phyloP scores from a whole-genome alignment of 208 protist genomes.

The Crithidia expoeki region DNA sequence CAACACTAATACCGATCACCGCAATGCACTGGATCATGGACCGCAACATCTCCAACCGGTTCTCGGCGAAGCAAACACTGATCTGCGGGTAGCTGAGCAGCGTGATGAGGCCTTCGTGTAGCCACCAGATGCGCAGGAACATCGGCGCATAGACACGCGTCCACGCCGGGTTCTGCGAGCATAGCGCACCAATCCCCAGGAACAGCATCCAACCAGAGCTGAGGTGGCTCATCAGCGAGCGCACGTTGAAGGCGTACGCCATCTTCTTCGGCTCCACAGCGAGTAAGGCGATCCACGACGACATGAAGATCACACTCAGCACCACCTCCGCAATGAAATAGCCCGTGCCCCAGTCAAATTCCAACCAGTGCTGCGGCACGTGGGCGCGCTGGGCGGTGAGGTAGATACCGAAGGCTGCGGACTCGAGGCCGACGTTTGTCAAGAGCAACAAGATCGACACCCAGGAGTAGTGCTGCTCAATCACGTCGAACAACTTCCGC shows the following conservation, averaged over 20 bases:
- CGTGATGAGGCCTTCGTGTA: constrained; percentile 40
- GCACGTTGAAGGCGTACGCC: constrained; percentile 29
- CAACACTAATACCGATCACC: constrained; percentile 49
- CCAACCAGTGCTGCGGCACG: constrained; percentile 17
- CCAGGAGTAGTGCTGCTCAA: constrained; percentile 50
- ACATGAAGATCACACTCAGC: constrained; percentile 36
- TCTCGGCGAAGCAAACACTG: constrained; percentile 43
- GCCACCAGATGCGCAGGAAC: constrained; percentile 48
- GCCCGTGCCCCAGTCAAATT: constrained; percentile 38
- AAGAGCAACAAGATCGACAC: constrained; percentile 42
- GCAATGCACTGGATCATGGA: constrained; percentile 45
- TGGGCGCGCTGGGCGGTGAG: constrained; percentile 24
- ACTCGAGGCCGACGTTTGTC: constrained; percentile 32
- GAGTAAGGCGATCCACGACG: constrained; percentile 34
- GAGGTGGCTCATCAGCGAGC: constrained; percentile 44
- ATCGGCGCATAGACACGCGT: constrained; percentile 41
- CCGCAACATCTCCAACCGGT: constrained; percentile 40
- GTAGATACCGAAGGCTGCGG: constrained; percentile 40
- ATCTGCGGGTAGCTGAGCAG: constrained; percentile 46
- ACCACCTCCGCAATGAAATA: constrained; percentile 37
- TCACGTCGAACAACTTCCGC: constrained; percentile 53
- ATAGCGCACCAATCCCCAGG: constrained; percentile 24
- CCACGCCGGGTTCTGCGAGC: constrained; percentile 26
- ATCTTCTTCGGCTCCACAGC: constrained; percentile 36
- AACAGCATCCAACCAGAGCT: constrained; percentile 41